These are phyloP conservation scores for Ustanciosporium gigantosporum DNA, from an alignment of 1,284 basidiomycete species.

Conservation along the genomic window DNA sequence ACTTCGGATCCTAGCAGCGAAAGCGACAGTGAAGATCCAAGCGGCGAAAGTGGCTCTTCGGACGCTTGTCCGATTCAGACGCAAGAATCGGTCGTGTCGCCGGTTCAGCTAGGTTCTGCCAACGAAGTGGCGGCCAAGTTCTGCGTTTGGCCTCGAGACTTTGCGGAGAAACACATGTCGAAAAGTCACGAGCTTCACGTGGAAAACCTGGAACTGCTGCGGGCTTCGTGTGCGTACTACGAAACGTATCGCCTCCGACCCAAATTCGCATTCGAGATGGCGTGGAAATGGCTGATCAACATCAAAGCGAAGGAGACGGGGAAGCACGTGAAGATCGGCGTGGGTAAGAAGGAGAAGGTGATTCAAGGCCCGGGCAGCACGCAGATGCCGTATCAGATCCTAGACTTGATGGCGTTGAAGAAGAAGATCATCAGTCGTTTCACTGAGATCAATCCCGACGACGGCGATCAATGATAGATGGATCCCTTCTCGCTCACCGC, in stretches of 20 bases:
- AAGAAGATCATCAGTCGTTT: conserved; percentile 21
- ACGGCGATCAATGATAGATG: no score
- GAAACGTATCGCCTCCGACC: conserved; percentile 10
- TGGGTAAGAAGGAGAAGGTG: background rate
- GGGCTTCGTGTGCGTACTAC: conserved; percentile 29
- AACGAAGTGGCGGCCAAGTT: conserved; percentile 20
- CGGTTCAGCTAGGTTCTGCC: conserved; percentile 7
- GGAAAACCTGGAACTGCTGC: conserved; percentile 7
- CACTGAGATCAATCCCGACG: no score
- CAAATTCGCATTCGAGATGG: conserved; percentile 31
- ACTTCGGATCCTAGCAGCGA: background rate
- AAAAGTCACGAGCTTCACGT: conserved; percentile 10
- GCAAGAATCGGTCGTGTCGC: conserved; percentile 15
- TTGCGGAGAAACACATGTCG: conserved; percentile 5
- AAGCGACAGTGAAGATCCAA: conserved; percentile 6
- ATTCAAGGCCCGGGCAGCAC: conserved; percentile 6
- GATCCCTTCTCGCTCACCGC: background rate
- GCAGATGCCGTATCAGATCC: conserved; percentile 7
- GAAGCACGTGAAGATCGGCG: background rate
- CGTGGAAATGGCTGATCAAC: conserved; percentile 17
- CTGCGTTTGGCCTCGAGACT: conserved; percentile 16
- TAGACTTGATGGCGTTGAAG: conserved; percentile 12
- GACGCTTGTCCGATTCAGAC: no score
- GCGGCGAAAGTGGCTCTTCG: conserved; percentile 1
- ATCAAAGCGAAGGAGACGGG: conserved; percentile 18